Base-by-base conservation (phyloP, 2,329 filamentous ascomycete species). In the Botrytis aclada region DNA sequence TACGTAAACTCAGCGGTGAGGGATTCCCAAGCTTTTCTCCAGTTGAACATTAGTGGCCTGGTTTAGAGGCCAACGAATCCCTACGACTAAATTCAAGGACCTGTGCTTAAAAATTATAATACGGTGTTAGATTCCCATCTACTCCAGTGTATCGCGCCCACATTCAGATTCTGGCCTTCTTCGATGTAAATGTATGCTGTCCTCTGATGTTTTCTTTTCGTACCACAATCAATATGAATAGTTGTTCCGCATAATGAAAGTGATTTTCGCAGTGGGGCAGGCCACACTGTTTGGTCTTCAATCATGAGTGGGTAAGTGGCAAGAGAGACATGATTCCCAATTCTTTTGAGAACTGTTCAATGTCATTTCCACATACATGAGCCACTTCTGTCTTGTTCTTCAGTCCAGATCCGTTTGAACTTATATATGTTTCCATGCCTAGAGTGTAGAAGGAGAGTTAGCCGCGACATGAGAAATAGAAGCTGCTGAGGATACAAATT, bases 391-490 rank as follows among this genome's bases (percentile, higher is more conserved):
- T 45, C 43, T 25, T 4, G 22, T 4, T 51, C 22, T 12, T 47
- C 22, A 12, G 2, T 25, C 9, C 0, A 25, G 8, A 47, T 47
- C 10, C 9, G 22, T 10, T 47, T 9, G 22, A 47, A 47, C 0
- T 10, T 5, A 3, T 9, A 47, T 4, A 2, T 47, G 4, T 4
- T 47, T 12, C 22, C 3, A 47, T 25, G 4, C 2, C 8, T 10
- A 25, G 9, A 25, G 25, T 20, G 4, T 12, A 22, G 20, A 8
- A 47, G 8, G 20, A 25, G 8, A 10, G 8, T 25, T 25, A 25
- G 22, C 3, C 4, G 9, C 4, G 8, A 0, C 9, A 47, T 0
- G 20, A 47, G 45, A 5, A 0, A 25, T 12, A 47, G 45, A 47
- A 25, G 45, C 45, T 9, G 45, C 45, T 9, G 22, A 3, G 5